phyloP scores from a whole-genome alignment of 495 filamentous ascomycete genomes.

The Penicillium goetzii region DNA sequence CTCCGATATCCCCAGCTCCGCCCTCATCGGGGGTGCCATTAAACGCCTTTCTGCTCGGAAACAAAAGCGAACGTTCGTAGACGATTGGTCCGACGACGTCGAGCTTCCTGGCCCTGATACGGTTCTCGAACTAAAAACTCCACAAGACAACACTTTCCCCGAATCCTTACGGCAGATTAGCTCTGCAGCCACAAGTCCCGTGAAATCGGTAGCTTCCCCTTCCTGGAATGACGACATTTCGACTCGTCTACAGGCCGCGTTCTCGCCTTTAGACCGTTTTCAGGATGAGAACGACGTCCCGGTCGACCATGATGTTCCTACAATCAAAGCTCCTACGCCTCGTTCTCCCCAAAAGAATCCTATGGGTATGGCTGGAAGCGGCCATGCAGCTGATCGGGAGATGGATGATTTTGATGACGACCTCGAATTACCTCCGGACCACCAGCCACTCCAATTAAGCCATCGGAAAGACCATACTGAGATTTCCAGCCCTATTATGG shows the following conservation, averaged over 20 bases:
- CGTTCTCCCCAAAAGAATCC: slow-evolving; percentile 53
- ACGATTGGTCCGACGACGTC: slow-evolving; percentile 92
- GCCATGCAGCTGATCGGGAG: slow-evolving; percentile 39
- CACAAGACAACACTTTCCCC: slow-evolving; percentile 63
- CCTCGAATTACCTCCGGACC: slow-evolving; percentile 69
- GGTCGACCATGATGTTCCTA: slow-evolving; percentile 66
- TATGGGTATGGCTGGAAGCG: background rate
- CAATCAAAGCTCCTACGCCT: slow-evolving; percentile 69
- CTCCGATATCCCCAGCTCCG: slow-evolving; percentile 86
- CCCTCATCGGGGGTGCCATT: slow-evolving; percentile 90
- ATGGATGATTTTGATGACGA: slow-evolving; percentile 77
- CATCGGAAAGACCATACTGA: slow-evolving; percentile 60
- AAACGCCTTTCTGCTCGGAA: slow-evolving; percentile 86
- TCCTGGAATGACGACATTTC: slow-evolving; percentile 36
- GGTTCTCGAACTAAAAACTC: slow-evolving; percentile 64
- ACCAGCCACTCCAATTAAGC: slow-evolving; percentile 62
- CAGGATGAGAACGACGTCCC: slow-evolving; percentile 64
- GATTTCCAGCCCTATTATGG: slow-evolving; percentile 60
- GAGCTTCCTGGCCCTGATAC: slow-evolving; percentile 70
- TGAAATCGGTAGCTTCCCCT: slow-evolving; percentile 41
- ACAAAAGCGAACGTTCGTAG: slow-evolving; percentile 70
- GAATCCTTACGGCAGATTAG: slow-evolving; percentile 68
- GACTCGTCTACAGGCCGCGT: slow-evolving; percentile 31
- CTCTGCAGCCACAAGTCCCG: slow-evolving; percentile 45
- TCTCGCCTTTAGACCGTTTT: slow-evolving; percentile 57